These are phyloP conservation scores for Orbilia brochopaga DNA, from an alignment of 2,329 filamentous ascomycete genomes.

Conservation along the genomic window DNA sequence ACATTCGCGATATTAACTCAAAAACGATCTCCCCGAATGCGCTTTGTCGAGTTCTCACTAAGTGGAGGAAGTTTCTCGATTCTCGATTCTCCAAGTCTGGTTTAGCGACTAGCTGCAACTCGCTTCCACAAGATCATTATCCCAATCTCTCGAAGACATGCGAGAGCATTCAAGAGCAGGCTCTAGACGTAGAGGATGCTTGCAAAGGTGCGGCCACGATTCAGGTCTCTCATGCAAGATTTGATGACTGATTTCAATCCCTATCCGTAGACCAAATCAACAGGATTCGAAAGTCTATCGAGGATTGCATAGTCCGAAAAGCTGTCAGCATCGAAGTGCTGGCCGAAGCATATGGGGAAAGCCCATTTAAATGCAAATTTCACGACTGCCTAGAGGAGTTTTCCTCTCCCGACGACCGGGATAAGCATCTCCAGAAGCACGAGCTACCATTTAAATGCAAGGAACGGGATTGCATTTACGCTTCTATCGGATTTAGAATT, in stretches of 20 bases:
- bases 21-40: neutral
- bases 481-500: neutral
- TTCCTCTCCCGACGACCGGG: neutral
- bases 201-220: neutral
- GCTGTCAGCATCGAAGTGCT: neutral
- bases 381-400: neutral
- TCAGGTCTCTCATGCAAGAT: neutral
- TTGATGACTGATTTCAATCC: neutral
- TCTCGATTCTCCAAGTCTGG: neutral
- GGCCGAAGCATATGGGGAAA: neutral
- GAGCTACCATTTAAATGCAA: neutral
- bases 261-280: neutral
- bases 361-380: neutral
- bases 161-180: neutral
- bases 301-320: neutral
- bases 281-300: neutral
- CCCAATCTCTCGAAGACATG: neutral
- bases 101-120: neutral
- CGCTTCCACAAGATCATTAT: neutral
- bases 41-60: neutral
- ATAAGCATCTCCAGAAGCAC: neutral
- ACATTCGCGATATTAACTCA: neutral
- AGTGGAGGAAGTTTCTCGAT: neutral
- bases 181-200: neutral
- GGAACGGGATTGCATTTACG: neutral